These are phyloP conservation scores for Fusarium continuum DNA, from an alignment of 2,329 filamentous ascomycete genomes.

Conservation along the genomic window DNA sequence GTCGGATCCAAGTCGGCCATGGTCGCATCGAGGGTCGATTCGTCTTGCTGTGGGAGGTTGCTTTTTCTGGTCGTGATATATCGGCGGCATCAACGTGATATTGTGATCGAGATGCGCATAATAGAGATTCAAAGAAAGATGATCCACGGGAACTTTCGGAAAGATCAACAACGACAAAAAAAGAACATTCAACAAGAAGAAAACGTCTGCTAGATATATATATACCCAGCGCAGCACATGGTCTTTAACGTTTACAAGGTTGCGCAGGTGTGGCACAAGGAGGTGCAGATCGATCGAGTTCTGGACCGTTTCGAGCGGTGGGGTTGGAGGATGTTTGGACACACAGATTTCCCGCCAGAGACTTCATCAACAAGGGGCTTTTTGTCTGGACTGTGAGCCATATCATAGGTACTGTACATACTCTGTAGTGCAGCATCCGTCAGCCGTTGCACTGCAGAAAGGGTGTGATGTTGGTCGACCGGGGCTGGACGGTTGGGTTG, in stretches of 20 bases:
- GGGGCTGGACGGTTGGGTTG: conserved; percentile 19
- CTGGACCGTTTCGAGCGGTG: conserved; percentile 42
- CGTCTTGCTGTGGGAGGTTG: background rate
- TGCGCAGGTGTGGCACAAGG: conserved; percentile 41
- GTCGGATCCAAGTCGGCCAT: too few species aligned
- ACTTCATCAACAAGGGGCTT: conserved; percentile 22
- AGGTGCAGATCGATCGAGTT: conserved; percentile 46
- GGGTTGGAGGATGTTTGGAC: conserved; percentile 30
- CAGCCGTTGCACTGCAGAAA: conserved; percentile 21
- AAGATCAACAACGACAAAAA: background rate
- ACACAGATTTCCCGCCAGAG: conserved; percentile 22
- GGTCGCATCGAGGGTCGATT: background rate
- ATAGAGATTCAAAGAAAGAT: background rate
- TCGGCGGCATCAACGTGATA: background rate
- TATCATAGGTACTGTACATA: too few species aligned
- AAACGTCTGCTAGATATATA: conserved; percentile 34
- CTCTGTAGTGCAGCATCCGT: conserved; percentile 1
- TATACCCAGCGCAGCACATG: background rate
- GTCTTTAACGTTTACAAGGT: conserved; percentile 24
- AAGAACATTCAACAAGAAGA: background rate
- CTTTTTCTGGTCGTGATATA: background rate
- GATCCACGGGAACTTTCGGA: background rate
- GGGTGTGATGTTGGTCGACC: background rate
- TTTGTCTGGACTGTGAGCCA: background rate
- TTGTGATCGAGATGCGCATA: background rate